A percentile compares a stretch with the other conserved stretches of the same genome.
These are phyloP conservation scores for Aspergillus baeticus DNA, from an alignment of 495 filamentous ascomycete species.

Conservation along the genomic window DNA sequence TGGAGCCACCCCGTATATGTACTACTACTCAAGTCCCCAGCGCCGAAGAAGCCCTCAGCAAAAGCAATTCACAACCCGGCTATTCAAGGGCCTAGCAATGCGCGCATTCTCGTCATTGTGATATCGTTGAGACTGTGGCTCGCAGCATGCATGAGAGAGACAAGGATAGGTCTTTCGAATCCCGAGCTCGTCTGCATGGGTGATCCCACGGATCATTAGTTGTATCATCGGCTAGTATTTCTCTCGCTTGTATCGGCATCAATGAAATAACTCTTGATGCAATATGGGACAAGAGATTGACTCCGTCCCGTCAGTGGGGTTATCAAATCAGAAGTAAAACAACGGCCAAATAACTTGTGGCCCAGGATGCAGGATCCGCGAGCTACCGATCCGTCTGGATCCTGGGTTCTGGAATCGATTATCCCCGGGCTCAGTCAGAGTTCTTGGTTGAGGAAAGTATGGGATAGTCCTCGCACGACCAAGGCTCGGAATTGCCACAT, in stretches of 20 bases:
- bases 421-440: no score
- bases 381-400: conserved; percentile 9
- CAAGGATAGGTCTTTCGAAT: neutral
- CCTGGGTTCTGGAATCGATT: neutral
- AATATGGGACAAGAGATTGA: neutral
- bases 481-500: conserved; percentile 21
- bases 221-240: neutral
- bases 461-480: neutral
- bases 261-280: neutral
- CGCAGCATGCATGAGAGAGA: neutral
- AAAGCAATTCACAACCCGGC: neutral
- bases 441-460: neutral
- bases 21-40: neutral
- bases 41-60: neutral
- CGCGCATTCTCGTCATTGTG: neutral
- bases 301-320: neutral
- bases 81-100: neutral
- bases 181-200: neutral
- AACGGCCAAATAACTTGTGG: neutral
- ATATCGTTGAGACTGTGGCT: neutral
- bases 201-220: neutral
- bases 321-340: conserved; percentile 1
- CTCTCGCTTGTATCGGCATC: conserved; percentile 8
- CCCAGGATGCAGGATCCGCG: neutral
- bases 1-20: neutral